phyloP scores from a whole-genome alignment of 305 asterid genomes.

The Fraxinus greggii region DNA sequence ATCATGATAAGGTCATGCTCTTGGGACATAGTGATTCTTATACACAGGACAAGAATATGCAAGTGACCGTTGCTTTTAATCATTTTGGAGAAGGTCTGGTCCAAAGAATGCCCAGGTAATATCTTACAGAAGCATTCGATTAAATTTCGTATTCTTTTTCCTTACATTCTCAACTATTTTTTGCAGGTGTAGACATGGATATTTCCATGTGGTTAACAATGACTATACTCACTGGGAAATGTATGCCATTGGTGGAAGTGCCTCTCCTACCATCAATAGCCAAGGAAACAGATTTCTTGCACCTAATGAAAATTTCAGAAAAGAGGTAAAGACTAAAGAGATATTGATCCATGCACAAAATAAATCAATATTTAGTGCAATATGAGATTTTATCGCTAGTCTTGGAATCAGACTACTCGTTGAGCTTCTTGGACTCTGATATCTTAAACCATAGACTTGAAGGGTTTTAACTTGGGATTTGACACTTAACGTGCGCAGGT shows the following conservation, averaged over 20 bases:
- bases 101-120: conserved; percentile 85
- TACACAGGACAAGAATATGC: conserved; percentile 58
- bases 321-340: conserved; percentile 43
- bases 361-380: neutral
- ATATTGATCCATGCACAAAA: neutral
- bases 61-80: conserved; percentile 73
- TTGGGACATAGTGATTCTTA: conserved; percentile 67
- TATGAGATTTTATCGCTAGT: neutral
- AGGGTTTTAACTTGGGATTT: neutral
- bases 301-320: conserved; percentile 37
- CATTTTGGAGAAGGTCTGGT: conserved; percentile 84
- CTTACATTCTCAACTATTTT: neutral
- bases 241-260: conserved; percentile 91
- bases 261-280: conserved; percentile 71
- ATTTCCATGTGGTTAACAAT: conserved; percentile 80
- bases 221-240: conserved; percentile 82
- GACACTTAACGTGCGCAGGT: conserved; percentile 26
- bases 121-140: neutral
- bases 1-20: conserved; percentile 82
- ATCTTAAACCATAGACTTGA: neutral
- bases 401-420: neutral
- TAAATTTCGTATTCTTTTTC: neutral
- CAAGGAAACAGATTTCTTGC: conserved; percentile 86
- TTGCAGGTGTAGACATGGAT: conserved; percentile 81
- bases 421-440: neutral